These are phyloP conservation scores for Taphrina populina DNA, from an alignment of 1,139 yeast genomes.

Conservation along the genomic window DNA sequence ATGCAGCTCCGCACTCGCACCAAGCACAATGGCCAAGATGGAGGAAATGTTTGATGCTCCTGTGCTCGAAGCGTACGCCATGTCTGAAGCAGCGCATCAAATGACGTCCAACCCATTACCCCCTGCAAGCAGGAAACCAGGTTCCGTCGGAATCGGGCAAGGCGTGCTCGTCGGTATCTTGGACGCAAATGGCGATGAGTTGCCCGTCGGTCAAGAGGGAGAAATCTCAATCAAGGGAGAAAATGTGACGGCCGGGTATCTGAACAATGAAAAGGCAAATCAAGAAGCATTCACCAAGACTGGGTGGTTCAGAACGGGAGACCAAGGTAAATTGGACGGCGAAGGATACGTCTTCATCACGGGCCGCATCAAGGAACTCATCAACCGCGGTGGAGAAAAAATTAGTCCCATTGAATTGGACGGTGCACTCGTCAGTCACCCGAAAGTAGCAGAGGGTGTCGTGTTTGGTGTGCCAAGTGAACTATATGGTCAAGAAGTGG, in stretches of 20 bases:
- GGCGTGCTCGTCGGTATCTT: conserved; percentile 59
- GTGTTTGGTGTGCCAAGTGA: conserved; percentile 63
- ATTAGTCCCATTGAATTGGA: conserved; percentile 67
- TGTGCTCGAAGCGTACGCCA: conserved; percentile 71
- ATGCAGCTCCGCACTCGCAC: conserved; percentile 67
- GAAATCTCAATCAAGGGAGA: conserved; percentile 65
- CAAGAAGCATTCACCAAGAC: conserved; percentile 58
- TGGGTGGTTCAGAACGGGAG: conserved; percentile 70
- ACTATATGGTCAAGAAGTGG: conserved; percentile 64
- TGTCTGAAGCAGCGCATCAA: conserved; percentile 73
- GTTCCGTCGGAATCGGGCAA: conserved; percentile 69
- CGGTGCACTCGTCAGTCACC: conserved; percentile 56
- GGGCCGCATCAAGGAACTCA: conserved; percentile 66
- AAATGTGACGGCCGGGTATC: conserved; percentile 68
- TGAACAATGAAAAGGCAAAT: conserved; percentile 67
- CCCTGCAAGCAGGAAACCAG: conserved; percentile 62
- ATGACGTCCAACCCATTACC: conserved; percentile 69
- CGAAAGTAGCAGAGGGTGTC: conserved; percentile 64
- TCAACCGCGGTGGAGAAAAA: conserved; percentile 69
- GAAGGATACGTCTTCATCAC: conserved; percentile 60
- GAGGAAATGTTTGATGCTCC: conserved; percentile 61
- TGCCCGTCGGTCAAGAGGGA: conserved; percentile 57
- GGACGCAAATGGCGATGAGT: conserved; percentile 51
- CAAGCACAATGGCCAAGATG: conserved; percentile 57
- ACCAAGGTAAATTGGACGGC: conserved; percentile 61